Percentiles rank a stretch among this genome's conserved stretches.
Conservation (phyloP, 257 asterid species). For the Nicotiana tabacum region DNA sequence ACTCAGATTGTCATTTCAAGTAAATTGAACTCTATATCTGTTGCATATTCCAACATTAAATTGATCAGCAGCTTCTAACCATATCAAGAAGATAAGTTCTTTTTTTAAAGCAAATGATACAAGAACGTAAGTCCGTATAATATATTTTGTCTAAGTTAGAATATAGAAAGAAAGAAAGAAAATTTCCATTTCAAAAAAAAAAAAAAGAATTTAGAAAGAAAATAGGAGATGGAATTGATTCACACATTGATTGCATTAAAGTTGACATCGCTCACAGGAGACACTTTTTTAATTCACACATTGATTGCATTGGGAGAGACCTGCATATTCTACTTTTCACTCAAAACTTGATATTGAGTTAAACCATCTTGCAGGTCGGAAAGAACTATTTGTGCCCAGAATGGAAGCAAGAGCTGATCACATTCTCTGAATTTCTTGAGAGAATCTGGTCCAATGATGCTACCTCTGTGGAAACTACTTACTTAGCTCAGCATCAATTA, state of each 20-base stretch:
- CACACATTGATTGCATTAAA: background rate
- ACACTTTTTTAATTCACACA: background rate
- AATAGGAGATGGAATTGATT: background rate
- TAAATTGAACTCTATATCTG: background rate
- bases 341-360: background rate
- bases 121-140: background rate
- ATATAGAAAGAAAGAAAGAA: background rate
- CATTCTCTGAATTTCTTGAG: constrained; percentile 85
- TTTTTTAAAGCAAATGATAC: background rate
- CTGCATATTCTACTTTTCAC: background rate
- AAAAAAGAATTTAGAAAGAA: background rate
- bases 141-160: background rate
- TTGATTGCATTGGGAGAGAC: background rate
- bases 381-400: constrained; percentile 53
- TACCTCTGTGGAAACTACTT: constrained; percentile 42
- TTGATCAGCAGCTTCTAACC: background rate
- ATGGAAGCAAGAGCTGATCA: constrained; percentile 79
- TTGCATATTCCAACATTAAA: background rate
- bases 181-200: too few relatives aligned
- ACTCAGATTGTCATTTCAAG: background rate
- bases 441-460: constrained; percentile 50
- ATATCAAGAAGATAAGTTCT: background rate
- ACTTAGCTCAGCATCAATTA: constrained; percentile 91
- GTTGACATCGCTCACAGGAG: background rate
- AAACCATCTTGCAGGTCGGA: constrained; percentile 41